Conservation (phyloP, 139 green algal genomes). For the Deuterostichococcus epilithicus region DNA sequence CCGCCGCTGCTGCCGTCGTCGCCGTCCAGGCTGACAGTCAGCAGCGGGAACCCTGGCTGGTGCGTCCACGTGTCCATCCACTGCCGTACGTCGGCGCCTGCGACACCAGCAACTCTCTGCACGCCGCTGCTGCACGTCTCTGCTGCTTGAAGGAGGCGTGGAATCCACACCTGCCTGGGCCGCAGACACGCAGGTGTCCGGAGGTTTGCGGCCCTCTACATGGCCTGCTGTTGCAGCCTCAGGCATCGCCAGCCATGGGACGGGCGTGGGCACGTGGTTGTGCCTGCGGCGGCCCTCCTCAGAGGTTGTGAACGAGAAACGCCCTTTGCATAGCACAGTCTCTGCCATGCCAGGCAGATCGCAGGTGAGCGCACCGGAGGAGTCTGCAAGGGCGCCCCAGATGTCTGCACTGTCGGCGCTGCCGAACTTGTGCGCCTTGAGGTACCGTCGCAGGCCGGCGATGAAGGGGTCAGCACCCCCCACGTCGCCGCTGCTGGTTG, state of each 20-base stretch:
- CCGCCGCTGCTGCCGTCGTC: not conserved
- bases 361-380: not conserved
- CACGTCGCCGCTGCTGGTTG: not conserved
- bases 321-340: not conserved
- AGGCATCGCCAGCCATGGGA: too few relatives aligned
- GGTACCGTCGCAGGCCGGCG: constrained; percentile 27
- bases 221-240: too few relatives aligned
- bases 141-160: too few relatives aligned
- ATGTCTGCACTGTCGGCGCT: constrained; percentile 27
- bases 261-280: too few relatives aligned
- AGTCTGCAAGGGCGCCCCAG: constrained; percentile 25
- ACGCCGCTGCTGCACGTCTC: too few relatives aligned
- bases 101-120: too few relatives aligned
- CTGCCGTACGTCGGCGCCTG: not conserved
- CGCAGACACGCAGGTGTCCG: too few relatives aligned
- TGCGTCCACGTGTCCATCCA: constrained; percentile 46
- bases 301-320: too few relatives aligned
- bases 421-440: constrained; percentile 25
- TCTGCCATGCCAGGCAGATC: too few relatives aligned
- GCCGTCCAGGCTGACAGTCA: constrained; percentile 19
- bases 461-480: not conserved
- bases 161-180: too few relatives aligned
- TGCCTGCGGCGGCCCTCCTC: too few relatives aligned
- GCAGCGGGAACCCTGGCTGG: constrained; percentile 39
- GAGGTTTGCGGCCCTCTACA: too few relatives aligned